phyloP scores from a whole-genome alignment of 169 alveolate genomes.

The Perkinsus chesapeaki region DNA sequence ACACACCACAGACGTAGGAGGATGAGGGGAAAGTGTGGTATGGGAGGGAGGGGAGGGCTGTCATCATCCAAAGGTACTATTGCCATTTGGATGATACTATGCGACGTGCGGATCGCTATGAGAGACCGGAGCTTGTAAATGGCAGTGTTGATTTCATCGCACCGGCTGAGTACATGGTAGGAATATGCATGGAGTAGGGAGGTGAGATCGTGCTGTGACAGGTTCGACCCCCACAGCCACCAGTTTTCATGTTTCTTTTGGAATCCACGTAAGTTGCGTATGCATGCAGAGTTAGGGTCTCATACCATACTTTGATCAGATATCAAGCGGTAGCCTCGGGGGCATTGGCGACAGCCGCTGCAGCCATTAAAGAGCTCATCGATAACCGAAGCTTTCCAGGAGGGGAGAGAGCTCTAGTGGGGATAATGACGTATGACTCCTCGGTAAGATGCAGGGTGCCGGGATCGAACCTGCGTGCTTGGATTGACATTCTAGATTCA shows the following conservation, averaged over 20 bases:
- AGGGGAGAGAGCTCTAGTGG: constrained; percentile 77
- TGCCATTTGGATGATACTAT: constrained; percentile 26
- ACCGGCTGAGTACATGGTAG: constrained; percentile 86
- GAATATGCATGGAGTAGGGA: background rate
- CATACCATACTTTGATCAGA: constrained; percentile 4
- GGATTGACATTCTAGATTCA: background rate
- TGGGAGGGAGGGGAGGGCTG: too few species aligned
- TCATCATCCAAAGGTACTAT: constrained; percentile 17
- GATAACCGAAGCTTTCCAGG: constrained; percentile 57
- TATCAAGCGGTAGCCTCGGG: background rate
- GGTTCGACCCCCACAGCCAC: constrained; percentile 92
- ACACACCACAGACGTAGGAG: constrained; percentile 78
- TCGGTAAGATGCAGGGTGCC: constrained; percentile 35
- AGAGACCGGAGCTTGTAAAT: constrained; percentile 76
- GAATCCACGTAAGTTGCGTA: constrained; percentile 38
- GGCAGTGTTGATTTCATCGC: constrained; percentile 92
- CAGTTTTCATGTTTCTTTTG: constrained; percentile 72
- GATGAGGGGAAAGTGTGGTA: too few species aligned
- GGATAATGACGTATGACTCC: constrained; percentile 90
- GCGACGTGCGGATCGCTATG: constrained; percentile 65
- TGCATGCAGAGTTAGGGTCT: constrained; percentile 15
- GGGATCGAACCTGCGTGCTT: background rate
- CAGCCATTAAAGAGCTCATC: constrained; percentile 63
- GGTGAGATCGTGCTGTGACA: background rate
- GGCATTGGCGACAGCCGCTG: background rate